phyloP scores from a whole-genome alignment of 2,329 filamentous ascomycete species.

The Allantophomopsis lycopodina region DNA sequence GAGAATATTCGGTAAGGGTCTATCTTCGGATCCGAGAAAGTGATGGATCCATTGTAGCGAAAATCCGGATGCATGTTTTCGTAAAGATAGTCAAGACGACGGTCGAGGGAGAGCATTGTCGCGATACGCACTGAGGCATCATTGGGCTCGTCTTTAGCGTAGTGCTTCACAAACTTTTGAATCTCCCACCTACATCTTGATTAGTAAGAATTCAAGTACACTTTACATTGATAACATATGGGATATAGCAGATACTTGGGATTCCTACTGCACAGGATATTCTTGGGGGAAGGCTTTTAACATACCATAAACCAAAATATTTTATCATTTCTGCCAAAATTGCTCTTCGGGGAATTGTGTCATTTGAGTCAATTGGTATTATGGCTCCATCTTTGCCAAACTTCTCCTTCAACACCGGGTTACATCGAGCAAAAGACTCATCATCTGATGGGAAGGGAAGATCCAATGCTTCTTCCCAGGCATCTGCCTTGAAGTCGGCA shows the following conservation, averaged over 20 bases:
- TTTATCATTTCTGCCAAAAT: constrained; percentile 4
- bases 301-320: constrained; percentile 6
- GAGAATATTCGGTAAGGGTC: constrained; percentile 4
- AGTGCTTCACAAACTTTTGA: constrained; percentile 4
- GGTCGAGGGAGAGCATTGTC: constrained; percentile 4
- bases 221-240: not conserved
- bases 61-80: constrained; percentile 4
- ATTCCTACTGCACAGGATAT: too few relatives aligned
- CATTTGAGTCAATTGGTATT: not conserved
- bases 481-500: constrained; percentile 2
- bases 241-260: too few relatives aligned
- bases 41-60: constrained; percentile 1
- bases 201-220: not conserved
- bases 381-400: constrained; percentile 6
- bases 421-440: constrained; percentile 2
- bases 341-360: constrained; percentile 1
- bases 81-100: constrained; percentile 3
- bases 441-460: constrained; percentile 7
- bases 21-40: constrained; percentile 2
- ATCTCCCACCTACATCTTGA: constrained; percentile 6
- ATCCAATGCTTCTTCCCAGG: constrained; percentile 5
- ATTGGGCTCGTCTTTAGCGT: not conserved
- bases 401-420: constrained; percentile 2
- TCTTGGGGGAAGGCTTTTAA: too few relatives aligned
- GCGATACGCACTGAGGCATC: constrained; percentile 2